Evolutionary conservation across 345 rosid species (phyloP).

Genomic region (Isatis tinctoria): DNA sequence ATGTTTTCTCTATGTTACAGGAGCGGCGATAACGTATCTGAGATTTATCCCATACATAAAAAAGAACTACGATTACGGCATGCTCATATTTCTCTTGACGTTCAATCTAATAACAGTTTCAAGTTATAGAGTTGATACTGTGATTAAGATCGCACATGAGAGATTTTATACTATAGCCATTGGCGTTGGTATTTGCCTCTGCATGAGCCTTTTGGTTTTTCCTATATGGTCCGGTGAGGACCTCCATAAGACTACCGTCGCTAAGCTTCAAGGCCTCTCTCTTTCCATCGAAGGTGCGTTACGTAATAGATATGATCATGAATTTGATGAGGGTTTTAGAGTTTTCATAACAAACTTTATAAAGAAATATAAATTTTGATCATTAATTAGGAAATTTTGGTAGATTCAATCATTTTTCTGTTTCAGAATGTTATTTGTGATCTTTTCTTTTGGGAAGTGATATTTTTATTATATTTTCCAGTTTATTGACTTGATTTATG

Average conservation of each 20-base stretch:
- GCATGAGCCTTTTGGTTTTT: slow-evolving; percentile 59
- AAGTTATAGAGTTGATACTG: slow-evolving; percentile 56
- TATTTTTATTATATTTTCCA: not conserved
- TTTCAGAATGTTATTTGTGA: not conserved
- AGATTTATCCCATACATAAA: slow-evolving; percentile 77
- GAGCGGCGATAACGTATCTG: slow-evolving; percentile 60
- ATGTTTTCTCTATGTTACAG: slow-evolving; percentile 29
- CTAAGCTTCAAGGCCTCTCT: slow-evolving; percentile 71
- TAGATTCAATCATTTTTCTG: not conserved
- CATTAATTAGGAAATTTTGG: not conserved
- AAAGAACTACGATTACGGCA: slow-evolving; percentile 81
- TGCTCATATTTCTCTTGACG: slow-evolving; percentile 78
- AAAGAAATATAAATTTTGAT: not conserved
- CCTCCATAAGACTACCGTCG: slow-evolving; percentile 60
- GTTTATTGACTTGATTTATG: not conserved
- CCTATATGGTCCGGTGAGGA: slow-evolving; percentile 90
- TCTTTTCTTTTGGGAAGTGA: not conserved
- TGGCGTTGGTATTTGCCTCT: slow-evolving; percentile 70
- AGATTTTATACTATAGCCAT: slow-evolving; percentile 64
- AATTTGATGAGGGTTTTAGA: too few relatives aligned
- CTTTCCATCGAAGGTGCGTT: slow-evolving; percentile 63
- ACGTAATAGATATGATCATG: too few relatives aligned
- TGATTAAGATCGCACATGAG: slow-evolving; percentile 52
- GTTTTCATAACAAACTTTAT: too few relatives aligned
- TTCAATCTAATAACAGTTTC: slow-evolving; percentile 82